Conservation (phyloP, 2,329 filamentous ascomycete species). For the Apiospora phragmitis region DNA sequence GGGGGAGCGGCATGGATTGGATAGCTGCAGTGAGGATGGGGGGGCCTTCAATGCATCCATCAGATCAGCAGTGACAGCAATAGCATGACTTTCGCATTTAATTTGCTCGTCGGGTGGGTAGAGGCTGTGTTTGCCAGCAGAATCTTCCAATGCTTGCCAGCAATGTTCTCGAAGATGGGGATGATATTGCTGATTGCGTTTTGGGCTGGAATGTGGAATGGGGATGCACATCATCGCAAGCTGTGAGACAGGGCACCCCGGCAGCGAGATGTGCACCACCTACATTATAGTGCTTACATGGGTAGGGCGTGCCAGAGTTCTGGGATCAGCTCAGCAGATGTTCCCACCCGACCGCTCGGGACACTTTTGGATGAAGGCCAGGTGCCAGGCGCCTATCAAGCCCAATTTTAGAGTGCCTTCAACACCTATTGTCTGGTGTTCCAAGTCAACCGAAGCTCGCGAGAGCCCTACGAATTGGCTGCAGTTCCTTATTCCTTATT, state of each 20-base stretch:
- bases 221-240: conserved; percentile 4
- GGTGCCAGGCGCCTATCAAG: neutral
- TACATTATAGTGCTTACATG: conserved; percentile 9
- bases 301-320: neutral
- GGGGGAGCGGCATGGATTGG: neutral
- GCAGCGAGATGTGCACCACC: neutral
- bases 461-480: neutral
- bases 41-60: neutral
- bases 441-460: neutral
- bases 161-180: neutral
- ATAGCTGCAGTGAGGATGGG: neutral
- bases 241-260: neutral
- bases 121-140: neutral
- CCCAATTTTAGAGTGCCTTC: neutral
- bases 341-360: conserved; percentile 3
- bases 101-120: neutral
- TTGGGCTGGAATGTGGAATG: conserved; percentile 5
- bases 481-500: neutral
- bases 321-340: conserved; percentile 2
- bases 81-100: neutral
- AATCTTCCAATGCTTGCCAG: neutral
- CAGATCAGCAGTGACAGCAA: neutral
- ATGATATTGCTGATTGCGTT: neutral
- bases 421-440: neutral
- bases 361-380: neutral